Conservation (phyloP, 306 rosid species). For the Dalbergia cultrata region DNA sequence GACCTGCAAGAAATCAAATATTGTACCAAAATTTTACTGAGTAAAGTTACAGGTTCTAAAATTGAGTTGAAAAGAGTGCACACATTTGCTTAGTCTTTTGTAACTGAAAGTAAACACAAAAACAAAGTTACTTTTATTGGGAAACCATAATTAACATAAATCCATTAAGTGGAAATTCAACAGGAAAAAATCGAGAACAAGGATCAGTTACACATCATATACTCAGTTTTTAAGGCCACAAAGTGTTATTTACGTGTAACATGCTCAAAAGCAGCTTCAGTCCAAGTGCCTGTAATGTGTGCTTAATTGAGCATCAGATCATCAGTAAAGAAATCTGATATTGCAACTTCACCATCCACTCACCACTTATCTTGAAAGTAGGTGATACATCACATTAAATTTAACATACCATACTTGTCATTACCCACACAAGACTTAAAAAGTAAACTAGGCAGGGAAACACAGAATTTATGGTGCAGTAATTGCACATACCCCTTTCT, state of each 20-base stretch:
- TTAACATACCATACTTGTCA: conserved; percentile 27
- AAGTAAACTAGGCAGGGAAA: conserved; percentile 33
- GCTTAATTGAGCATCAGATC: conserved; percentile 32
- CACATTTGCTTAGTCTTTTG: neutral
- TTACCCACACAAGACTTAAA: neutral
- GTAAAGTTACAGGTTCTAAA: conserved; percentile 21
- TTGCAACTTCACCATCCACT: conserved; percentile 19
- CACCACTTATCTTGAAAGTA: conserved; percentile 36
- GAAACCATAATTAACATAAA: conserved; percentile 38
- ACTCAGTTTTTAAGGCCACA: conserved; percentile 14
- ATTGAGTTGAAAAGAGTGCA: neutral
- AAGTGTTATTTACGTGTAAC: neutral
- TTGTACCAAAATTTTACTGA: conserved; percentile 29
- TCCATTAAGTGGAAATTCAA: conserved; percentile 5
- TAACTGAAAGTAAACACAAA: conserved; percentile 17
- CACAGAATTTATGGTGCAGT: conserved; percentile 15
- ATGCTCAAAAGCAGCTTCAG: conserved; percentile 29
- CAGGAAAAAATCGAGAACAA: conserved; percentile 28
- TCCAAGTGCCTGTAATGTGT: conserved; percentile 12
- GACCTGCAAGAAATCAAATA: conserved; percentile 61
- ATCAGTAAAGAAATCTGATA: conserved; percentile 19
- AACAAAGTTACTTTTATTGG: conserved; percentile 16
- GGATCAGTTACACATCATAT: conserved; percentile 14
- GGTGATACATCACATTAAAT: conserved; percentile 14
- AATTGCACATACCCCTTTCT: conserved; percentile 84